Conservation (phyloP, 345 rosid species). For the Euclidium syriacum region DNA sequence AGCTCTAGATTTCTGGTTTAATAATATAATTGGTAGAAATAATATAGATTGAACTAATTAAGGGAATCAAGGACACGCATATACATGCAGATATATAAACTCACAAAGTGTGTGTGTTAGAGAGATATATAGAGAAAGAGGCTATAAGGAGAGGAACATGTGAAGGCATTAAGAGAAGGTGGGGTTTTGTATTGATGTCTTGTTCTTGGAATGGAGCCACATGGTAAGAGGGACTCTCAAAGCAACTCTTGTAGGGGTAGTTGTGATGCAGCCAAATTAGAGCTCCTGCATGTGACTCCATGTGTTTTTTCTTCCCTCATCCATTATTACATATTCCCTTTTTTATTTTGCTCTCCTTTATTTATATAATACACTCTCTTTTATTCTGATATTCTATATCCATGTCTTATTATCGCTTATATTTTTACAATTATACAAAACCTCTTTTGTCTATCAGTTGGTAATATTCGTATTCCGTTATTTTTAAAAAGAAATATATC, state of each 20-base stretch:
- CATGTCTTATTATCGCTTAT: neutral
- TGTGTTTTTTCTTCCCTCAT: conserved; percentile 32
- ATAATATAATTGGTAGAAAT: conserved; percentile 3
- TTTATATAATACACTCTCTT: neutral
- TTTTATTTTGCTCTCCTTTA: neutral
- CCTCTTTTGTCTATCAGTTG: neutral
- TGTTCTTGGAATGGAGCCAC: conserved; percentile 36
- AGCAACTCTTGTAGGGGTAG: conserved; percentile 28
- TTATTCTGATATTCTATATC: neutral
- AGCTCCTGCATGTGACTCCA: conserved; percentile 37
- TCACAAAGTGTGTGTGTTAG: neutral
- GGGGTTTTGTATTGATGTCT: conserved; percentile 35
- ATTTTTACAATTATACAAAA: neutral
- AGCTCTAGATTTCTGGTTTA: neutral
- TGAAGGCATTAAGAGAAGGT: conserved; percentile 34
- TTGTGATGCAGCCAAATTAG: conserved; percentile 37
- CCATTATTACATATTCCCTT: conserved; percentile 18
- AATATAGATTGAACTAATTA: conserved; percentile 9
- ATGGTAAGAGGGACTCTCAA: conserved; percentile 31
- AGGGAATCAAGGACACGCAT: neutral
- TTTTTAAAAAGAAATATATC: neutral
- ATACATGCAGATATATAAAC: conserved; percentile 5
- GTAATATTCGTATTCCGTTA: neutral
- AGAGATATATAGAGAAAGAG: conserved; percentile 3
- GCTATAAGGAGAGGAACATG: conserved; percentile 24